A percentile compares a stretch with the other conserved stretches of the same genome.
Conservation (phyloP, 192 early-diverging fungal species). For the Rhizoclosmatium globosum region DNA sequence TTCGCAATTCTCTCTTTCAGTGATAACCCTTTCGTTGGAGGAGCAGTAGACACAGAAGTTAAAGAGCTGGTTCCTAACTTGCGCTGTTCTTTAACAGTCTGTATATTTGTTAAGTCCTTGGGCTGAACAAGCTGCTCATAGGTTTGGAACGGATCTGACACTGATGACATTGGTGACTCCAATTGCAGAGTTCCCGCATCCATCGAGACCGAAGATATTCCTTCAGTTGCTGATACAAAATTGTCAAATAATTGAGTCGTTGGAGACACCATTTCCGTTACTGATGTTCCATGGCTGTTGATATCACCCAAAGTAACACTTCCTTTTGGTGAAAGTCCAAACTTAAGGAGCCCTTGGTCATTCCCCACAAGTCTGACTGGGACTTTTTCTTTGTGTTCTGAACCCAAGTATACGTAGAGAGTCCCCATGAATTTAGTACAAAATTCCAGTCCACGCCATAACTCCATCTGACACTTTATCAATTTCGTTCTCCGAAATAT, state of each 20-base stretch:
- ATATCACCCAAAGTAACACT: background rate
- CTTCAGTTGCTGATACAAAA: background rate
- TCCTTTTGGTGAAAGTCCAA: background rate
- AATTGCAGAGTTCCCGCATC: background rate
- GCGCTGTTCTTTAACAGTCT: too few species aligned
- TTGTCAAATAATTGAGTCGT: background rate
- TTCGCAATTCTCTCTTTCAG: background rate
- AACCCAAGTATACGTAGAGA: slow-evolving; percentile 22
- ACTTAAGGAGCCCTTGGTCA: background rate
- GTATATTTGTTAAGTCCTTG: too few species aligned
- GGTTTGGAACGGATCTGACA: too few species aligned
- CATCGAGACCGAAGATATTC: background rate
- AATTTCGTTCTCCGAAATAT: slow-evolving; percentile 28
- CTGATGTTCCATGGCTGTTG: background rate
- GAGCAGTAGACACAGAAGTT: too few species aligned
- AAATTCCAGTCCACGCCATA: slow-evolving; percentile 29
- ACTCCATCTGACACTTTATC: slow-evolving; percentile 18
- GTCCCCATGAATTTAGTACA: slow-evolving; percentile 30
- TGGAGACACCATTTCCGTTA: background rate
- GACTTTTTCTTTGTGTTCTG: slow-evolving; percentile 12
- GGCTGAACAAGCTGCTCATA: too few species aligned
- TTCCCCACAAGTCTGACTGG: background rate
- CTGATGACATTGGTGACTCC: too few species aligned
- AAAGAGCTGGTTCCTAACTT: too few species aligned
- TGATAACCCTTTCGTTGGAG: too few species aligned